Conservation (phyloP, 305 asterid species). For the Caryopteris hybrid region DNA sequence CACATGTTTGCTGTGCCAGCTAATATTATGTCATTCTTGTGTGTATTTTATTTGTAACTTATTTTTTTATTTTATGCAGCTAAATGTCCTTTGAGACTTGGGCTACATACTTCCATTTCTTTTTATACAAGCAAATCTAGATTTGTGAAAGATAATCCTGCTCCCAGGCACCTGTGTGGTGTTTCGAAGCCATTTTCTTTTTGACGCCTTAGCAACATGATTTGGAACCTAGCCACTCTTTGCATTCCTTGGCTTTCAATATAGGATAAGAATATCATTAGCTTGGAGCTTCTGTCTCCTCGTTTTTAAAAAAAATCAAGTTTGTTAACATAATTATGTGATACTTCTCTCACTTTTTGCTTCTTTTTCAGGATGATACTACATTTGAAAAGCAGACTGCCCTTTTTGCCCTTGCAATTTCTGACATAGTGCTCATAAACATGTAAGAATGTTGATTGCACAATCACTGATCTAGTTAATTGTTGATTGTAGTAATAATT, state of each 20-base stretch:
- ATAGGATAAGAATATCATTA: conserved; percentile 14
- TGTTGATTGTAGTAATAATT: neutral
- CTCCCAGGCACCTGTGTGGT: neutral
- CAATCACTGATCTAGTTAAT: neutral
- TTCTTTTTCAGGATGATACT: conserved; percentile 73
- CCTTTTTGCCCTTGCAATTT: conserved; percentile 94
- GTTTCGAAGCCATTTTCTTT: neutral
- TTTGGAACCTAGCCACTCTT: neutral
- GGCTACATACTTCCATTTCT: too few relatives aligned
- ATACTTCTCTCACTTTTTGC: conserved; percentile 9
- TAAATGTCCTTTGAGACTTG: too few relatives aligned
- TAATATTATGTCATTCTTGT: too few relatives aligned
- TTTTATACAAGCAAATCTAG: too few relatives aligned
- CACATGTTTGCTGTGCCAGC: neutral
- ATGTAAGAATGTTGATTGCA: conserved; percentile 58
- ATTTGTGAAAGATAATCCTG: neutral
- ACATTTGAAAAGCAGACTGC: conserved; percentile 96
- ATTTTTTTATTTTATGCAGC: too few relatives aligned
- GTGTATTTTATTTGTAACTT: too few relatives aligned
- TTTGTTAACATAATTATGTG: neutral
- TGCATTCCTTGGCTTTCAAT: neutral
- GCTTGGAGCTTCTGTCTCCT: neutral
- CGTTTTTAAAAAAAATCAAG: too few relatives aligned
- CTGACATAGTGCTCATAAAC: conserved; percentile 94
- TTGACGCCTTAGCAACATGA: conserved; percentile 11